Conservation (phyloP, 2,329 filamentous ascomycete species). For the Neofusicoccum sp. region DNA sequence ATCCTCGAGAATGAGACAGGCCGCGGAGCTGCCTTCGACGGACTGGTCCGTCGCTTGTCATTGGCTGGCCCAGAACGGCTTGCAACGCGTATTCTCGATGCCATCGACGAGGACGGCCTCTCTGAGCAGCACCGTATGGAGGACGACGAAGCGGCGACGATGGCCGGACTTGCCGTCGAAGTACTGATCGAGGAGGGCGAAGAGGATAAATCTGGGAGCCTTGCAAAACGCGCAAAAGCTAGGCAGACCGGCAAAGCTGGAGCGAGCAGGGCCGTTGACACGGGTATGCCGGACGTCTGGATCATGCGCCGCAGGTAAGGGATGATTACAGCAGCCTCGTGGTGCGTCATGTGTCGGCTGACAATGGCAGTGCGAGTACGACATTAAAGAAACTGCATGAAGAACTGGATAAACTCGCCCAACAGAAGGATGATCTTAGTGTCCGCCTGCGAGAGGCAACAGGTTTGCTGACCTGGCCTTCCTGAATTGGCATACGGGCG, state of each 20-base stretch:
- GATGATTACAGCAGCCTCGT: conserved; percentile 8
- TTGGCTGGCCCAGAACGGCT: conserved; percentile 67
- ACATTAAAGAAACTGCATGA: conserved; percentile 66
- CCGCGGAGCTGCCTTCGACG: conserved; percentile 24
- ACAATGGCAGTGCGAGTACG: conserved; percentile 57
- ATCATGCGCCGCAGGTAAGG: conserved; percentile 56
- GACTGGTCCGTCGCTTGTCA: conserved; percentile 58
- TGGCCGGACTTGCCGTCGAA: conserved; percentile 71
- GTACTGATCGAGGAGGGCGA: conserved; percentile 67
- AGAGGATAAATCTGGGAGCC: conserved; percentile 50
- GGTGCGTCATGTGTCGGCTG: conserved; percentile 15
- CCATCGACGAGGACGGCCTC: conserved; percentile 93
- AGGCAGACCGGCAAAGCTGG: conserved; percentile 23
- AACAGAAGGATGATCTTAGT: conserved; percentile 61
- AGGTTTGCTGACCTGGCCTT: conserved; percentile 23
- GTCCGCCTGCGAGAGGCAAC: conserved; percentile 62
- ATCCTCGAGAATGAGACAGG: conserved; percentile 40
- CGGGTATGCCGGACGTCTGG: conserved; percentile 53
- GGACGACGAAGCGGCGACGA: conserved; percentile 67
- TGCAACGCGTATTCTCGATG: conserved; percentile 66
- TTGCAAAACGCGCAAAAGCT: conserved; percentile 38
- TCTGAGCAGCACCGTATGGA: conserved; percentile 74
- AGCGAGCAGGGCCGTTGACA: conserved; percentile 8
- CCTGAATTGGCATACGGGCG: conserved; percentile 18
- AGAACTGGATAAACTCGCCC: conserved; percentile 59